A percentile compares a stretch with the other conserved stretches of the same genome.
Evolutionary conservation across 176 grass and related monocot species (phyloP).

Genomic region (Musa beccarii): DNA sequence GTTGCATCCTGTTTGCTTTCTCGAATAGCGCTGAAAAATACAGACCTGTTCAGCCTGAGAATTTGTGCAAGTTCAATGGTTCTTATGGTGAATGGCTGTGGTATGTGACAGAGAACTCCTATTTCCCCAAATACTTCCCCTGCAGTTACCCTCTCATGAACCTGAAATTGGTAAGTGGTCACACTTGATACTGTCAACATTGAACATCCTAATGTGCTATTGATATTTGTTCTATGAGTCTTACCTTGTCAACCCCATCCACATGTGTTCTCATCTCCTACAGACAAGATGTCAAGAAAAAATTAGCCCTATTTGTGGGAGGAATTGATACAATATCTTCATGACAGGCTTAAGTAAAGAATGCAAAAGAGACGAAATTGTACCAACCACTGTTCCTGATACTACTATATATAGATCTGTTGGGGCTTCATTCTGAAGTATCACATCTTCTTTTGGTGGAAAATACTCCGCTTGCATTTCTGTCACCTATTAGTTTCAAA

Average conservation of each 20-base stretch:
- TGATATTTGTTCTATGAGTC: background rate
- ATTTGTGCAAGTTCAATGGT: constrained; percentile 17
- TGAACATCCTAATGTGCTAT: background rate
- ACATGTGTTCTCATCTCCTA: constrained; percentile 38
- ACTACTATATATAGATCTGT: constrained; percentile 3
- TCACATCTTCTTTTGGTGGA: constrained; percentile 9
- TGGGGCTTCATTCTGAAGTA: constrained; percentile 2
- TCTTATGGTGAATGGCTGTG: constrained; percentile 7
- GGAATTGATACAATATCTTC: background rate
- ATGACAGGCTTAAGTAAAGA: background rate
- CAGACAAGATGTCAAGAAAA: background rate
- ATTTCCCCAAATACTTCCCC: constrained; percentile 19
- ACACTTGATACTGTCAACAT: background rate
- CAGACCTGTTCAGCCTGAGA: constrained; percentile 9
- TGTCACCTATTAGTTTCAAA: background rate
- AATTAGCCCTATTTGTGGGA: background rate
- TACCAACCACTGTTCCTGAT: constrained; percentile 3
- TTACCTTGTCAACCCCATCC: constrained; percentile 42
- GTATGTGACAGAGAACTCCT: constrained; percentile 11
- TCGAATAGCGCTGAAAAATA: background rate
- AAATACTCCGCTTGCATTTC: constrained; percentile 12
- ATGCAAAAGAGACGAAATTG: background rate
- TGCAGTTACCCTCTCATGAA: constrained; percentile 17
- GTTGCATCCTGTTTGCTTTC: constrained; percentile 14
- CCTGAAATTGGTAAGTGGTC: background rate